Evolutionary conservation across 768 basidiomycete genomes (phyloP), one percentile per base, ranked within the genome.

Genomic region (Podaxis mareebaensis): DNA sequence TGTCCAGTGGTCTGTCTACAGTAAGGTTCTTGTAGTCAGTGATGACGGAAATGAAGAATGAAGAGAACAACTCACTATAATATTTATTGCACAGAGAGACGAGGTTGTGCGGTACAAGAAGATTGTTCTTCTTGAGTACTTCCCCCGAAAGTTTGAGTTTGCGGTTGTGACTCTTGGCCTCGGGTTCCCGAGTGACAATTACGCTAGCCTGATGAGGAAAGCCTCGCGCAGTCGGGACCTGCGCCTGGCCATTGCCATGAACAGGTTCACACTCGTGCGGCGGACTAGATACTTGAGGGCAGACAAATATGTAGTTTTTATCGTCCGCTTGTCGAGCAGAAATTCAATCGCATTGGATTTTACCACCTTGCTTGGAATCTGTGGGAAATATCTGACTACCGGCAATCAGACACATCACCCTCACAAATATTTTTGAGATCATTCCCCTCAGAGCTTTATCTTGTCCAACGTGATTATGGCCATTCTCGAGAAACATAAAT

Each of bases 401-500:
- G 56, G 54, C 38, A 36, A 53, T 30, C 54, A 40, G 15, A 22
- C 39, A 20, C 46, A 40, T 22, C 40, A 30, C 52, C n/a, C 52
- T 26, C 36, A 33, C 39, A 26, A 58, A 22, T 24, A 61, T 42
- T 61, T 61, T 61, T 42, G 39, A 26, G 20, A 54, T 44, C 33
- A 22, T 55, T 20, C 44, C 33, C n/a, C 6, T 17, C 6, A 22
- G 10, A n/a, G n/a, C 42, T 46, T 13, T 53, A 12, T 30, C 52
- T 20, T 3, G n/a, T 24, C 4, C 12, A 24, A 24, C 20, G 10
- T 51, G 40, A 10, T 17, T 13, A 61, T 61, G 60, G 53, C 39
- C 24, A 28, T 42, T n/a, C 15, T 24, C 28, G 61, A 55, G 53
- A 54, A 38, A 44, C 42, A 44, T 24, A 62, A 26, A 6, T 54